These are phyloP conservation scores for Gossypium trilobum DNA, from an alignment of 441 rosid genomes.

Conservation along the genomic window DNA sequence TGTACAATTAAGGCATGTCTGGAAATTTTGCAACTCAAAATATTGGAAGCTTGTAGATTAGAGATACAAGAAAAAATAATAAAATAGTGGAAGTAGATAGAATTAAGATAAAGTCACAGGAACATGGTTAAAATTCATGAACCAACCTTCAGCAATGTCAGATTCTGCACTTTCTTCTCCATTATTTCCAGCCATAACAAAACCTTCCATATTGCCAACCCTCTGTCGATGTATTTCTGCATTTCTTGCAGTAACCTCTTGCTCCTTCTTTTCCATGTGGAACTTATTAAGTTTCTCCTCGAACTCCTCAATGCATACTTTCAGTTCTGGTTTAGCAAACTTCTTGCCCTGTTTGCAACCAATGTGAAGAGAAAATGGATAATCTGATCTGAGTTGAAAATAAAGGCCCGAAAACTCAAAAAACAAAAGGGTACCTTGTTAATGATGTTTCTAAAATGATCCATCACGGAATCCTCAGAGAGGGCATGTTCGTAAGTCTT, in stretches of 20 bases:
- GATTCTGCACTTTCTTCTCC: conserved; percentile 33
- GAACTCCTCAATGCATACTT: conserved; percentile 82
- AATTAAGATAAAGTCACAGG: conserved; percentile 8
- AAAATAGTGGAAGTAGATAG: not conserved
- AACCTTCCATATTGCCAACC: conserved; percentile 35
- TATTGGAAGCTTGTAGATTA: not conserved
- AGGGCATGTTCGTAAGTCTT: conserved; percentile 79
- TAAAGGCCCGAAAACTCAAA: not conserved
- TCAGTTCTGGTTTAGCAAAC: conserved; percentile 91
- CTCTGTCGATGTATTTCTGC: conserved; percentile 73
- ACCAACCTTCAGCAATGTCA: conserved; percentile 33
- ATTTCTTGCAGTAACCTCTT: conserved; percentile 81
- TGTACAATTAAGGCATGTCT: not conserved
- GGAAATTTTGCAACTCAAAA: not conserved
- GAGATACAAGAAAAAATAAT: conserved; percentile 2
- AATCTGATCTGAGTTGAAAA: conserved; percentile 6
- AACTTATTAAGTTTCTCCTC: conserved; percentile 89
- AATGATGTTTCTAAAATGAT: conserved; percentile 77
- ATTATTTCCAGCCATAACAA: conserved; percentile 22
- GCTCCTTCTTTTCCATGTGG: conserved; percentile 87
- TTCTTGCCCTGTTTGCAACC: conserved; percentile 65
- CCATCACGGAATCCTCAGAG: conserved; percentile 75
- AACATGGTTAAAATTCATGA: conserved; percentile 4
- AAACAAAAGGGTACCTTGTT: conserved; percentile 53
- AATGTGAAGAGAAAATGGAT: not conserved